Evolutionary conservation across 495 filamentous ascomycete genomes (phyloP), one percentile per base, ranked within the genome.

Genomic region (Pyrenula massariospora): DNA sequence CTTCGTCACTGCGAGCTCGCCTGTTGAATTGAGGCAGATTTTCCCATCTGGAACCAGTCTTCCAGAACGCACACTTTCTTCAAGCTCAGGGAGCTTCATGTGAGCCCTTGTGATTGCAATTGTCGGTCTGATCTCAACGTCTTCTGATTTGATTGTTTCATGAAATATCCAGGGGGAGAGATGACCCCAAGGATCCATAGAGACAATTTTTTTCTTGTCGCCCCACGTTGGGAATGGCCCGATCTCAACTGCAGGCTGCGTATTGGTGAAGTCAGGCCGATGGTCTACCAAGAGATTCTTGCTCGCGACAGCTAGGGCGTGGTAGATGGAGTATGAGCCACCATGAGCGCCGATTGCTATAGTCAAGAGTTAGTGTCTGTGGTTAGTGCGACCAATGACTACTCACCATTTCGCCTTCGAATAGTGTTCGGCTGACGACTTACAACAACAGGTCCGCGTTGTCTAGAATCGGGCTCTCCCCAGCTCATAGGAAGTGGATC

Each of bases 291-390:
- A 81, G 53, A 98, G 81, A 62, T 96, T 84, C 60, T 91, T 91
- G 61, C 88, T 89, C 22, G 93, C 93, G 59, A 98, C 80, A 47
- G 93, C 93, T 50, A 98, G 77, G 22, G 93, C 93, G 66, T 95
- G 90, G 70, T 98, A 98, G 63, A 96, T 89, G 62, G 87, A 89
- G 63, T 98, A 98, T n/a, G 91, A 96, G 48, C 93, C 93, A 49
- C 93, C 92, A 65, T 98, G 93, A 55, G 93, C 93, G 56, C 85
- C 85, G 58, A 83, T 78, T 52, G 79, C 77, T 79, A 53, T 55
- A 55, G 12, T 24, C 22, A 57, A 48, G n/a, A 53, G 55, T 15
- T 22, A 53, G 55, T 62, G 59, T 52, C 58, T 54, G 65, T 64
- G 55, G 50, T 54, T 55, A 57, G 50, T 42, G 36, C 48, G 15